Evolutionary conservation across 2,329 filamentous ascomycete species (phyloP), one percentile per base, ranked within the genome.

Genomic region (Huntiella abstrusa): DNA sequence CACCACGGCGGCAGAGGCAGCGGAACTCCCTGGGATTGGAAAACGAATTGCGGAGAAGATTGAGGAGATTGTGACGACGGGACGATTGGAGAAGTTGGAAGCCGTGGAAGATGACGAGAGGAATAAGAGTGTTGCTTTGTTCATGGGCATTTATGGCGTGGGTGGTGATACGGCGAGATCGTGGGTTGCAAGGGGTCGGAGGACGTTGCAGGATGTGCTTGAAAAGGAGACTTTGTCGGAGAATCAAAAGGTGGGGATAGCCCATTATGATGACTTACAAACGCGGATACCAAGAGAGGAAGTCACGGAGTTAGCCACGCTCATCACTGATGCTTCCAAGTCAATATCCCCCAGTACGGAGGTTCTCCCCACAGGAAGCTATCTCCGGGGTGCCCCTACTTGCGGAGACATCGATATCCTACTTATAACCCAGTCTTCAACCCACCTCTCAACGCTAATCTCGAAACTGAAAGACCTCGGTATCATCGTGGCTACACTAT

Each of bases 321-420:
- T 80, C 38, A 80, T 95, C 12, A 70, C 65, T 43, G 61, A 62
- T 5, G 68, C 71, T 0, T 71, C 84, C 1, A 61, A 63, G 4
- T 56, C 57, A 5, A 65, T 87, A 17, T 83, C 93, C 55, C 58
- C 66, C 0, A 58, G 60, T 0, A 74, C 87, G 47, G 67, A 85
- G 58, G 63, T 84, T 48, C 81, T 85, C 41, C 71, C 93, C 41
- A 78, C 80, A 40, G 88, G 88, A 1, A 92, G 83, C 49, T 95
- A 92, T 58, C 75, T 88, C 17, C 75, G 88, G 28, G 87, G 88
- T 13, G 73, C 83, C 3, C 60, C 69, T 28, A 71, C 71, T 44
- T 91, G 77, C 5, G 77, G 83, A 3, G 88, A 95, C 57, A 80
- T 95, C 48, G 88, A 95, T 58, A 67, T 88, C 36, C 74, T 96